Conservation (phyloP, 2,329 filamentous ascomycete species). For the Lizonia empirigonia region DNA sequence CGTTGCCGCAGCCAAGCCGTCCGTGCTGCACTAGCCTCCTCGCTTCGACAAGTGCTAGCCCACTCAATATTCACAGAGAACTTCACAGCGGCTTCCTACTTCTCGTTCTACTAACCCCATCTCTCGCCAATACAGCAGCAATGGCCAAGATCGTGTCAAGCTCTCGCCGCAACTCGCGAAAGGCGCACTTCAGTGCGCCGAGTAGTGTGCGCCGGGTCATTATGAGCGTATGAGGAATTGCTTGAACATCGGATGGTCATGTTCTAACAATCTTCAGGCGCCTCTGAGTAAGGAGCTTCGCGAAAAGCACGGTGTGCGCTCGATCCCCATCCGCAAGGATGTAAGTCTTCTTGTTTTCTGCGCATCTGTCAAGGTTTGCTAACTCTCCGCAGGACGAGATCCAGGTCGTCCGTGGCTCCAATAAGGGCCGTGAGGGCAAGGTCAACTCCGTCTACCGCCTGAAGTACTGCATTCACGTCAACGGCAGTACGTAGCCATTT, state of each 20-base stretch:
- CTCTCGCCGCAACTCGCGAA: conserved; percentile 98
- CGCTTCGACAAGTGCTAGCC: conserved; percentile 8
- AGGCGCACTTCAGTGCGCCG: conserved; percentile 95
- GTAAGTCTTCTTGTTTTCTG: conserved; percentile 46
- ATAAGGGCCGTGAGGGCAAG: conserved; percentile 99
- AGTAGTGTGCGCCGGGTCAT: conserved; percentile 93
- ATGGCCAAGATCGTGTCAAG: conserved; percentile 78
- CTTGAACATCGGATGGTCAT: conserved; percentile 31
- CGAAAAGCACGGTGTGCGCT: conserved; percentile 95
- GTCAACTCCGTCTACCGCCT: conserved; percentile 80
- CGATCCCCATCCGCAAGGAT: conserved; percentile 95
- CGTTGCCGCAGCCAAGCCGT: conserved; percentile 11
- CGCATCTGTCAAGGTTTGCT: conserved; percentile 28
- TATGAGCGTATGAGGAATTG: conserved; percentile 80
- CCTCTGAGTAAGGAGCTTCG: conserved; percentile 76
- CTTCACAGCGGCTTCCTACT: conserved; percentile 17
- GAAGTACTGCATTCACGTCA: conserved; percentile 96
- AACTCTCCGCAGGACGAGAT: conserved; percentile 69
- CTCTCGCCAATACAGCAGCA: conserved; percentile 53
- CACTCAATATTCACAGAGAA: conserved; percentile 24
- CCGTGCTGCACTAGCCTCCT: conserved; percentile 4
- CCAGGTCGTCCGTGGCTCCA: conserved; percentile 84
- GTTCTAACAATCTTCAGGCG: conserved; percentile 46
- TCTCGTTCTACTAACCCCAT: conserved; percentile 38
- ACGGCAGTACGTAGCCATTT: conserved; percentile 62